Base-by-base conservation (phyloP, 345 rosid genomes). In the Durio zibethinus region DNA sequence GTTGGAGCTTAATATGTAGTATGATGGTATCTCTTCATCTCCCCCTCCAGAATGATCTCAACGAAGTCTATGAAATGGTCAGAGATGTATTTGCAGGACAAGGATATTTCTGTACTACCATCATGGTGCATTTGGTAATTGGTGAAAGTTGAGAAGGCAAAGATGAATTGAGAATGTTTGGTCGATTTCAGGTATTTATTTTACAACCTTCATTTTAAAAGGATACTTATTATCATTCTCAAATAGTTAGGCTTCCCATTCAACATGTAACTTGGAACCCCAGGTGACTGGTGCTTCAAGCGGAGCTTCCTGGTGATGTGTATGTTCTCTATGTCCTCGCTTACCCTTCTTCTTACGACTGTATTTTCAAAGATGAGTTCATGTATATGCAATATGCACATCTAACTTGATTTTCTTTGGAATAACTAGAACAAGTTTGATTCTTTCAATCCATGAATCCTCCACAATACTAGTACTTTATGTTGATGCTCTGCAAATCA, bases 141-240 rank as follows among this genome's bases (percentile, higher is more conserved):
- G 59, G 64, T 64, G 45, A 73, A 38, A 73, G 65, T 27, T 69
- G 78, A 29, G 71, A 73, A 63, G 53, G 69, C 56, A 5, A 38
- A 75, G 50, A 53, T 38, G 40, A 52, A 69, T 67, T 53, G 78
- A 57, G 70, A 77, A 50, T 47, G 68, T 64, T 78, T 63, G 73
- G 63, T 59, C 18, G 16, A 54, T 77, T 36, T 66, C 77, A 71
- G 77, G 83, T 85, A 56, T 36, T 21, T 73, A 78, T 62, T 65
- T 65, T 50, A 33, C 67, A 8, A 66, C 33, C 66, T 48, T 5
- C 2, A 21, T 35, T 69, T 2, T 53, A 27, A 23, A 56, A 52
- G 45, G 18, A 27, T 60, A 57, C 25, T 77, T 33, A 3, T 71
- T 62, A 7, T 47, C 74, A 47, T 31, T 69, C 10, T 48, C 2